Base-by-base conservation (phyloP, 2,329 filamentous ascomycete genomes). In the Aspergillus quadricinctus region DNA sequence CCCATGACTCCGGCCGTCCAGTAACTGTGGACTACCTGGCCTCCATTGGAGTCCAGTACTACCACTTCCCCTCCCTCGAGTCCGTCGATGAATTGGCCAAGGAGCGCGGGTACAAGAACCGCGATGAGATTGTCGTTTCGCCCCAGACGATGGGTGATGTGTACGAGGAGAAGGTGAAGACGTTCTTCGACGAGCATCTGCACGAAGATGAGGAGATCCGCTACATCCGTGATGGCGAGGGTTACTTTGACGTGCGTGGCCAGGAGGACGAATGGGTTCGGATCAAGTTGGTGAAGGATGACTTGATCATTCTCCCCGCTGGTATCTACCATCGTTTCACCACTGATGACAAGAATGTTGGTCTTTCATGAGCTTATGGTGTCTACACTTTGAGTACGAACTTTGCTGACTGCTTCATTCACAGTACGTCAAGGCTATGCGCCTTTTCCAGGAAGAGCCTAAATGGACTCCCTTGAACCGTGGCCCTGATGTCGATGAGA, bases 141-240 rank as follows among this genome's bases (percentile, higher is more conserved):
- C 93, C 92, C 0, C 80, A 86, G 61, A 88, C 86, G 61, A 91
- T 97, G 88, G 92, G 91, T 55, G 88, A 84, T 41, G 77, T 86
- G 48, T 99, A 97, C 78, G 93, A 99, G 76, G 84, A 89, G 61
- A 97, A 97, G 76, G 91, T 99, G 61, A 92, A 91, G 78, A 85
- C 77, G 64, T 99, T 99, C 80, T 99, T 97, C 79, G 74, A 89
- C 66, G 94, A 99, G 81, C 94, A 99, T 74, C 75, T 99, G 67
- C 94, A 99, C 72, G 94, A 99, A 78, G 94, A 99, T 66, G 94
- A 99, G 78, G 94, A 99, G 81, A 99, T 99, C 64, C 82, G 94
- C 49, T 99, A 97, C 69, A 92, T 99, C 64, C 81, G 91, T 31
- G 92, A 88, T 59, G 94, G 94, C 0, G 83, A 84, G 54, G 94